phyloP scores from a whole-genome alignment of 148 eudicot genomes.

The Amaranthus cruentus region DNA sequence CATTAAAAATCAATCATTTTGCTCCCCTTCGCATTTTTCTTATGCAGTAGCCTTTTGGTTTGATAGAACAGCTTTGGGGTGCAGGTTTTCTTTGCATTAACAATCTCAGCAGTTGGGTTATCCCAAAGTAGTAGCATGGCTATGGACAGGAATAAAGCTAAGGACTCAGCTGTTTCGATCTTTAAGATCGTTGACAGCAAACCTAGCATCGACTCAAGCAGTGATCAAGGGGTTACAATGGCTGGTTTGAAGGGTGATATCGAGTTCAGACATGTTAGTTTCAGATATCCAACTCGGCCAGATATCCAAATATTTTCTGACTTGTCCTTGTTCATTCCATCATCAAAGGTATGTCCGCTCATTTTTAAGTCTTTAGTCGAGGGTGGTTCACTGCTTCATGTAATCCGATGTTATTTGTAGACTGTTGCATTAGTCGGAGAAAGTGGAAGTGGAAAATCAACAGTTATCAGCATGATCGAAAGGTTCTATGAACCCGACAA shows the following conservation, averaged over 20 bases:
- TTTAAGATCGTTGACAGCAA: slow-evolving; percentile 68
- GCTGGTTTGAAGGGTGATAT: slow-evolving; percentile 53
- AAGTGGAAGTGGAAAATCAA: slow-evolving; percentile 86
- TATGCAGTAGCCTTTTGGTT: background rate
- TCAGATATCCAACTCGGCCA: slow-evolving; percentile 72
- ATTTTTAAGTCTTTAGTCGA: background rate
- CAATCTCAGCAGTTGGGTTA: slow-evolving; percentile 55
- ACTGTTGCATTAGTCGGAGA: slow-evolving; percentile 86
- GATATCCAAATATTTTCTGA: slow-evolving; percentile 71
- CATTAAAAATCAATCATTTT: background rate
- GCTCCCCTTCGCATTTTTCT: background rate
- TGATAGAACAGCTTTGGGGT: background rate
- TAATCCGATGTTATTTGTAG: slow-evolving; percentile 26
- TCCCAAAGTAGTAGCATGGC: slow-evolving; percentile 61
- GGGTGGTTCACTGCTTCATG: background rate
- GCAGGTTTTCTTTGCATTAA: slow-evolving; percentile 80
- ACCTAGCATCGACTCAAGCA: slow-evolving; percentile 67
- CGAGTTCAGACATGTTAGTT: slow-evolving; percentile 58
- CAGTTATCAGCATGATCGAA: slow-evolving; percentile 63
- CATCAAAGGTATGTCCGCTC: slow-evolving; percentile 51
- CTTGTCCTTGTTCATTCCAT: slow-evolving; percentile 62
- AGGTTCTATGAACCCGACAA: slow-evolving; percentile 71
- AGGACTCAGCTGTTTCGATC: slow-evolving; percentile 64
- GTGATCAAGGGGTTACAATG: slow-evolving; percentile 42
- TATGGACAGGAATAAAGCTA: slow-evolving; percentile 58